Conservation (phyloP, 305 asterid genomes). For the Fraxinus velutina region DNA sequence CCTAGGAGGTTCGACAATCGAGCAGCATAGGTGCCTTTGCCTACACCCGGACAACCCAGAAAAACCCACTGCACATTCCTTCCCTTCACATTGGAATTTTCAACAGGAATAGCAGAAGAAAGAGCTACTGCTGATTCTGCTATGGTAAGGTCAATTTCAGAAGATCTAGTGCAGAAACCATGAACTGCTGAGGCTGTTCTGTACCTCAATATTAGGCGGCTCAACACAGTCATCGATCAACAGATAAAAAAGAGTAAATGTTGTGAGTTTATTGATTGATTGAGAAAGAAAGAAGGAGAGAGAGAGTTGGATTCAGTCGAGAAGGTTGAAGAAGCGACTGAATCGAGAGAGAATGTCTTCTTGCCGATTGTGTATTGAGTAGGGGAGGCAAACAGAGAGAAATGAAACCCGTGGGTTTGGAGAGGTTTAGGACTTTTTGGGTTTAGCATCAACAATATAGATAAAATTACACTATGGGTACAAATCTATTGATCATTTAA, state of each 20-base stretch:
- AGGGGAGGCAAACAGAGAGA: neutral
- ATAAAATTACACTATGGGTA: neutral
- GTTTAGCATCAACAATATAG: neutral
- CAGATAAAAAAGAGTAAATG: neutral
- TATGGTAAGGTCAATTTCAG: constrained; percentile 25
- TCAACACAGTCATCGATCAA: constrained; percentile 61
- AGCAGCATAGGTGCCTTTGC: constrained; percentile 89
- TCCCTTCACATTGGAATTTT: constrained; percentile 32
- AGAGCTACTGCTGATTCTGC: constrained; percentile 30
- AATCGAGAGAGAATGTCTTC: neutral
- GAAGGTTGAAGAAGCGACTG: constrained; percentile 30
- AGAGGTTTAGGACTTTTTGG: neutral
- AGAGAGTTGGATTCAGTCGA: neutral
- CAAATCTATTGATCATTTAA: neutral
- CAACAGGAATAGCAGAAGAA: constrained; percentile 32
- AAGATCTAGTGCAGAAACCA: constrained; percentile 38
- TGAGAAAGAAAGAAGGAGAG: neutral
- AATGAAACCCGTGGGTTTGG: constrained; percentile 23
- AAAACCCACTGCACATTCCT: constrained; percentile 90
- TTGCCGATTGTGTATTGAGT: constrained; percentile 2
- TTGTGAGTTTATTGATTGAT: neutral
- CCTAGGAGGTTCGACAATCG: constrained; percentile 71
- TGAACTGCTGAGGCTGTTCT: constrained; percentile 30
- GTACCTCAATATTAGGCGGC: constrained; percentile 49
- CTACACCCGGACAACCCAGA: constrained; percentile 92